Base-by-base conservation (phyloP, 805 yeast genomes). In the Hanseniaspora pseudoguilliermondii region DNA sequence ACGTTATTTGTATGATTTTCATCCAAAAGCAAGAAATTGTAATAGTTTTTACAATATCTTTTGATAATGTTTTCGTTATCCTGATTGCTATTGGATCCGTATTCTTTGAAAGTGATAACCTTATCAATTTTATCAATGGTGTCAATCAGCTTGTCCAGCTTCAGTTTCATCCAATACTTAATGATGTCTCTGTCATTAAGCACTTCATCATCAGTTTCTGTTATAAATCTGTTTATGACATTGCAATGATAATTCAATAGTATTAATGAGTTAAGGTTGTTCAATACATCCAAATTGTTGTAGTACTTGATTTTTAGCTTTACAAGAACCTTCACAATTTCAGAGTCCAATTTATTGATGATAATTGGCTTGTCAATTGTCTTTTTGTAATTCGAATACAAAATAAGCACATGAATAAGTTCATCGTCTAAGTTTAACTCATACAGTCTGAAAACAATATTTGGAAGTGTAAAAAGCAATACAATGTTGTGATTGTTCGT, bases 11-110 rank as follows among this genome's bases (percentile, higher is more conserved):
- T 23, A 25, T 34, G 21, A 42, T 46, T 46, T 20, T 43, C 55
- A 35, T 50, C 48, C 25, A 53, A 16, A 18, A 48, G 25, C 40
- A 53, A 53, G 15, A 53, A 46, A 27, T 47, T 46, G 25, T 44
- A 44, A 21, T 53, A 53, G 21, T 53, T 44, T 15, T 41, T 53
- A 18, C 47, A 46, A 39, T 53, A 53, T 53, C 49, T 53, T 27
- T 46, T 38, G 6, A 32, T 29, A 3, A 42, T 32, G 5, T 25
- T 39, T 15, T 44, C 38, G n/a, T 25, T 49, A n/a, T 49, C 16
- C 5, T 25, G 27, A 25, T 16, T 11, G 15, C 18, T 39, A 7
- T 18, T 27, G 20, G 39, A 3, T 23, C 23, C 36, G 18, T 42
- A 32, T 18, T 53, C 39, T 15, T 23, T 36, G 25, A 34, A 7